Evolutionary conservation across 441 rosid genomes (phyloP).

Genomic region (Adansonia gregorii): DNA sequence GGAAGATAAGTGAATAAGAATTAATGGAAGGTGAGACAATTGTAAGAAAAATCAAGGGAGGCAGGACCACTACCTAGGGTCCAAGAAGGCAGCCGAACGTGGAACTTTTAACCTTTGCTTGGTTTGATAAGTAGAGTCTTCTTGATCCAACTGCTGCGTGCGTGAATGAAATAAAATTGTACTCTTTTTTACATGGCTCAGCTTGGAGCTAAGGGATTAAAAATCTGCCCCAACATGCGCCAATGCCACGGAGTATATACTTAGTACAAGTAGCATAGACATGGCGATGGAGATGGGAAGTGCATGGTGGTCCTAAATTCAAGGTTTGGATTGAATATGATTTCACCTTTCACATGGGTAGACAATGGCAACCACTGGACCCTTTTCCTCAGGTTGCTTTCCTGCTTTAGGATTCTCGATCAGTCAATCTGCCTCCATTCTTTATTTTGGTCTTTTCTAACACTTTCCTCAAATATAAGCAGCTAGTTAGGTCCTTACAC

Average conservation of each 20-base stretch:
- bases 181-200: not conserved
- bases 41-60: not conserved
- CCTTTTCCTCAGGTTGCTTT: slow-evolving; percentile 29
- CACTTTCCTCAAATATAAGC: not conserved
- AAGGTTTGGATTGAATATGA: not conserved
- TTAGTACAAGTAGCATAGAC: not conserved
- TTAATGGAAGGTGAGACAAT: not conserved
- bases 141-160: not conserved
- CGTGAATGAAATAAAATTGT: not conserved
- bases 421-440: not conserved
- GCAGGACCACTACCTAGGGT: slow-evolving; percentile 7
- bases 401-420: slow-evolving; percentile 25
- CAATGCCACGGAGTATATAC: not conserved
- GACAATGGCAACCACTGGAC: slow-evolving; percentile 17
- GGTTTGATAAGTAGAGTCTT: not conserved
- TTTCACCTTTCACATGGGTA: slow-evolving; percentile 25
- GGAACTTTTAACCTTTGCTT: not conserved
- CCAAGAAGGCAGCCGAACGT: not conserved
- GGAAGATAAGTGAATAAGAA: not conserved
- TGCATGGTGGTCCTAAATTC: not conserved
- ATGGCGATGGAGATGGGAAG: not conserved
- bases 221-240: not conserved
- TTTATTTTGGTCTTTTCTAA: slow-evolving; percentile 1
- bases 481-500: not conserved
- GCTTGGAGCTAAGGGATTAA: not conserved